Conservation (phyloP, 2,329 filamentous ascomycete genomes). For the Knufia fluminis region DNA sequence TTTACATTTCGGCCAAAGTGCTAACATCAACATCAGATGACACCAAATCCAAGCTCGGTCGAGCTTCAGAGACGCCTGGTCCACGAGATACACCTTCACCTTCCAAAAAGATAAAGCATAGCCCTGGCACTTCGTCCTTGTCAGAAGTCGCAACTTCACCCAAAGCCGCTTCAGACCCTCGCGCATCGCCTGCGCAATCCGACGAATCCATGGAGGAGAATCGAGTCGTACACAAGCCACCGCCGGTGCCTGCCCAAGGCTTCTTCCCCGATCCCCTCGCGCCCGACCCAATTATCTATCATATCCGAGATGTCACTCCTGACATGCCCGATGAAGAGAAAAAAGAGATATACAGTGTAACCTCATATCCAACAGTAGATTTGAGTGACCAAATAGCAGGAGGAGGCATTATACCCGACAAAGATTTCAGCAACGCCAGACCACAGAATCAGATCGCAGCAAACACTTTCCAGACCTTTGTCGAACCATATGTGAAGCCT, state of each 20-base stretch:
- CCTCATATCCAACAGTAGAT: slow-evolving; percentile 70
- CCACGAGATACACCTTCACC: slow-evolving; percentile 22
- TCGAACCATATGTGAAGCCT: slow-evolving; percentile 82
- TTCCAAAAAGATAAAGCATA: slow-evolving; percentile 23
- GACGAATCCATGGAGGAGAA: slow-evolving; percentile 51
- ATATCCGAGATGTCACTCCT: slow-evolving; percentile 66
- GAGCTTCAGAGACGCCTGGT: slow-evolving; percentile 14
- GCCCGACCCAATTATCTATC: slow-evolving; percentile 86
- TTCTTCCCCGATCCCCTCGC: slow-evolving; percentile 87
- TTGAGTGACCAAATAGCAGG: slow-evolving; percentile 79
- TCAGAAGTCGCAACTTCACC: slow-evolving; percentile 24
- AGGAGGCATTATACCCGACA: slow-evolving; percentile 65
- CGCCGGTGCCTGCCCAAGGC: slow-evolving; percentile 64
- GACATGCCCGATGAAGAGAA: slow-evolving; percentile 78
- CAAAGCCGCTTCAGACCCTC: slow-evolving; percentile 34
- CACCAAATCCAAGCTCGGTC: slow-evolving; percentile 2
- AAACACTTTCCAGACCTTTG: slow-evolving; percentile 81
- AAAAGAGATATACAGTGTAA: slow-evolving; percentile 79
- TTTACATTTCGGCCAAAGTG: too few species aligned
- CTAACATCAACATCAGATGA: slow-evolving; percentile 4
- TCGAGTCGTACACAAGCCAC: slow-evolving; percentile 47
- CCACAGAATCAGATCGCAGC: slow-evolving; percentile 90
- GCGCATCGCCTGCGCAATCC: slow-evolving; percentile 52
- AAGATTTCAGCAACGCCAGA: slow-evolving; percentile 91
- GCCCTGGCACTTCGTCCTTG: slow-evolving; percentile 23